phyloP scores from a whole-genome alignment of 2,329 filamentous ascomycete genomes.

The Penicillium sp. region DNA sequence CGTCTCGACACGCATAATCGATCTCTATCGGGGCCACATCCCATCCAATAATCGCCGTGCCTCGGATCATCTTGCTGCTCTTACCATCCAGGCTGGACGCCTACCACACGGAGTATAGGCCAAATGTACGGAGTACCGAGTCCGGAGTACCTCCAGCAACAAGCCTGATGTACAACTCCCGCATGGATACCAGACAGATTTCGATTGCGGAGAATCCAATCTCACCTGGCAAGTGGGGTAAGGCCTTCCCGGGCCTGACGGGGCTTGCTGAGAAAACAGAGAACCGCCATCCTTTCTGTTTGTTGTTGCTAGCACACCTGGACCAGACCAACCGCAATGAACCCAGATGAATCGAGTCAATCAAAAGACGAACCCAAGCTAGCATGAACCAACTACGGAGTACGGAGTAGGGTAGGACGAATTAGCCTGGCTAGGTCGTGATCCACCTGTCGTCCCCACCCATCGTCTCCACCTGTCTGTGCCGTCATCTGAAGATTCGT shows the following conservation, averaged over 20 bases:
- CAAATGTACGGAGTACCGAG: neutral
- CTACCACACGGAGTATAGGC: neutral
- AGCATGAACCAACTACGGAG: conserved; percentile 11
- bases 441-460: conserved; percentile 14
- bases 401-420: too few relatives aligned
- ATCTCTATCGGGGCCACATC: conserved; percentile 11
- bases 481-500: conserved; percentile 25
- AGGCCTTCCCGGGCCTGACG: neutral
- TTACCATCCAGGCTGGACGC: conserved; percentile 25
- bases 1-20: neutral
- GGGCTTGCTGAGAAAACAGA: conserved; percentile 10
- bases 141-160: neutral
- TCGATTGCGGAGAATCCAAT: conserved; percentile 3
- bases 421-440: conserved; percentile 13
- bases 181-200: too few relatives aligned
- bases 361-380: neutral
- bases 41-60: conserved; percentile 16
- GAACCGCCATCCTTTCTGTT: neutral
- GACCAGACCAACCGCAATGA: neutral
- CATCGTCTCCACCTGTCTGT: conserved; percentile 10
- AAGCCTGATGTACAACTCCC: neutral
- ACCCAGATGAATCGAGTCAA: neutral
- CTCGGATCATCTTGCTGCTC: conserved; percentile 21
- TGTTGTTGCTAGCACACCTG: conserved; percentile 13
- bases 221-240: conserved; percentile 10